Evolutionary conservation across 2,329 filamentous ascomycete species (phyloP).

Genomic region (Arthrobotrys pseudoclavata): DNA sequence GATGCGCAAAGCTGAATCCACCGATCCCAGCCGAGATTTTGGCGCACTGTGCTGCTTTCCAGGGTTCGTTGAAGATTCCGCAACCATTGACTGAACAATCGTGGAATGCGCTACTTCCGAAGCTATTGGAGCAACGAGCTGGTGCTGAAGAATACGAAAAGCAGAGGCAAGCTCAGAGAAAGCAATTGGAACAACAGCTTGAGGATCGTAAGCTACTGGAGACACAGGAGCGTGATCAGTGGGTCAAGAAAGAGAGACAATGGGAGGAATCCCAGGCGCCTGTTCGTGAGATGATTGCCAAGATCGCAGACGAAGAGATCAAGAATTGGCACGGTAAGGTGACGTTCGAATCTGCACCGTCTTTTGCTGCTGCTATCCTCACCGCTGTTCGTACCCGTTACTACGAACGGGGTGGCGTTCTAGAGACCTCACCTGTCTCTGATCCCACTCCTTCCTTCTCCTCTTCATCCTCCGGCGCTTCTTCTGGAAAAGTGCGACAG

Average conservation of each 20-base stretch:
- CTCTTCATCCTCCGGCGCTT: neutral
- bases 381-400: conserved; percentile 77
- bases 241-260: conserved; percentile 75
- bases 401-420: conserved; percentile 69
- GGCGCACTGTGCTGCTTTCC: conserved; percentile 79
- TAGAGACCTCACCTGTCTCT: conserved; percentile 67
- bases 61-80: conserved; percentile 78
- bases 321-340: conserved; percentile 76
- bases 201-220: conserved; percentile 69
- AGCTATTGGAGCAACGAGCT: conserved; percentile 75
- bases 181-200: conserved; percentile 65
- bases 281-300: conserved; percentile 75
- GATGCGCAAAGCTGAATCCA: conserved; percentile 76
- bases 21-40: conserved; percentile 75
- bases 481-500: conserved; percentile 65
- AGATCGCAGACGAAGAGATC: conserved; percentile 79
- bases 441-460: conserved; percentile 66
- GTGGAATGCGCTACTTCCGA: conserved; percentile 78
- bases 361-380: conserved; percentile 80
- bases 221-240: conserved; percentile 69
- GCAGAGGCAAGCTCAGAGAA: conserved; percentile 67
- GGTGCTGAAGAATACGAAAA: conserved; percentile 74
- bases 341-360: conserved; percentile 74
- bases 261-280: conserved; percentile 80
- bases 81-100: conserved; percentile 77